Percentiles rank a stretch among this genome's conserved stretches.
Evolutionary conservation across 345 rosid species (phyloP).

Genomic region (Hevea brasiliensis): DNA sequence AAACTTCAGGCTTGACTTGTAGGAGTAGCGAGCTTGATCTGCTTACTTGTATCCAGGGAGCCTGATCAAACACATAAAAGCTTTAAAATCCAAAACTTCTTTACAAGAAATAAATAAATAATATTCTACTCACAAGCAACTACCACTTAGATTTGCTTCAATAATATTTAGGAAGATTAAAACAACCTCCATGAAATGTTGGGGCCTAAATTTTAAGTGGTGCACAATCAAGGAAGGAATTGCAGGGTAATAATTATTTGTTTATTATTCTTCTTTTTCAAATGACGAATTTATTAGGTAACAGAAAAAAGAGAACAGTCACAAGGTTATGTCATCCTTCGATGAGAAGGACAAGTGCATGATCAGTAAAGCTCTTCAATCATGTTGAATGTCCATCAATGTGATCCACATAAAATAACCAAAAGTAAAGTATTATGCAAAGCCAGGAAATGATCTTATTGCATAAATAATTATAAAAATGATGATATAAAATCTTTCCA

Average conservation of each 20-base stretch:
- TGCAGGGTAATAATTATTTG: background rate
- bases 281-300: background rate
- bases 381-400: background rate
- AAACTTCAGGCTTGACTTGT: conserved; percentile 66
- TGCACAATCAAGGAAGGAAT: background rate
- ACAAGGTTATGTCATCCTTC: background rate
- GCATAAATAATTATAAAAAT: background rate
- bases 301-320: background rate
- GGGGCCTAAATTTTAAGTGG: background rate
- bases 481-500: background rate
- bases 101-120: background rate
- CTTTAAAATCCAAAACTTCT: conserved; percentile 16
- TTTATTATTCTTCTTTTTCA: background rate
- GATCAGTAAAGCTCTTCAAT: background rate
- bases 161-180: background rate
- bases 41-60: conserved; percentile 95
- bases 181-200: conserved; percentile 2
- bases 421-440: background rate
- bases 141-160: background rate
- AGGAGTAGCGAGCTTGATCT: conserved; percentile 78
- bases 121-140: background rate
- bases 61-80: conserved; percentile 47
- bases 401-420: background rate
- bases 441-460: background rate
- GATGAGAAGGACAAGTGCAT: background rate